Base-by-base conservation (phyloP, 1,284 basidiomycete genomes). In the Melampsora americana region DNA sequence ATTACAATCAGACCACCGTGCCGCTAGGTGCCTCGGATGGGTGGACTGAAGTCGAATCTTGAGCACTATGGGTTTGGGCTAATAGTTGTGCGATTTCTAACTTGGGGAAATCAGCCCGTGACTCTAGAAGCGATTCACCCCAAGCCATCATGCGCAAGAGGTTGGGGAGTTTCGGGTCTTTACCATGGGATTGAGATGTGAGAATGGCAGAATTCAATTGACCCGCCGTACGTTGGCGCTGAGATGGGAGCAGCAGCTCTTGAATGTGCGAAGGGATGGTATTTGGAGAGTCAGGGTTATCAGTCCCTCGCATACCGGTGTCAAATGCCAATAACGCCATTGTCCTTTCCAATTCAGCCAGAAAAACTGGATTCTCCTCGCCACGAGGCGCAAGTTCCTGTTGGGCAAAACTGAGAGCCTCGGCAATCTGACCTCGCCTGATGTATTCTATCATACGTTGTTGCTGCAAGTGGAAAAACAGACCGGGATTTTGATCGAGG, bases 321-420 rank as follows among this genome's bases (percentile, higher is more conserved):
- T 93, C 91, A 83, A 97, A 98, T 9, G 94, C 95, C 9, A 99
- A 85, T 61, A 99, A 84, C 28, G 93, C 92, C 94, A 99, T 98
- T 23, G 95, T 96, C 66, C 90, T 87, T 84, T 99, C 95, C 46
- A 99, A 85, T 81, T 98, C 95, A 18, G 88, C 85, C 30, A 99
- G 86, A 83, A 96, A 96, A 81, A 96, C 91, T 0, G 94, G 94
- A 77, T 90, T 92, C 85, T 97, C 93, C 80, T 97, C 93, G 1
- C 93, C 95, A 9, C 94, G 89, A 14, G 93, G 94, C 1, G 95
- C 95, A 3, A 99, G 87, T 82, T 98, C 93, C 68, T 90, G 88
- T 78, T 96, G 92, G 0, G 95, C 95, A 84, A 99, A 98, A 75
- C 88, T 84, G 48, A 99, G 84, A 0, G 95, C 95, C 67, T 92